Percentiles rank a stretch among this genome's conserved stretches.
Evolutionary conservation across 495 filamentous ascomycete genomes (phyloP).

Genomic region (Trichoderma gamsii): DNA sequence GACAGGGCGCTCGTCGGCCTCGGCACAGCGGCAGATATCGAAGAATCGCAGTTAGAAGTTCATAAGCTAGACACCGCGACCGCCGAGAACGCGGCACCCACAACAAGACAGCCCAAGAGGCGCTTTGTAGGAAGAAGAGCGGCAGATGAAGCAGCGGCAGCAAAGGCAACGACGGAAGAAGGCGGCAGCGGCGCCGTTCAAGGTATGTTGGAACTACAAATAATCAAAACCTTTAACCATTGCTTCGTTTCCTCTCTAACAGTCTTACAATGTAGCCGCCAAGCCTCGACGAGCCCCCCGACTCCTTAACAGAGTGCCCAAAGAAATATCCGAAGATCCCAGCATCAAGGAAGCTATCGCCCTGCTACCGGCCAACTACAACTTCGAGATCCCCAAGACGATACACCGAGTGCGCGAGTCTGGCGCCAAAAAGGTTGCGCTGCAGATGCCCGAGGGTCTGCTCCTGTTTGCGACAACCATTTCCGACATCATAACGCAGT

Average conservation of each 20-base stretch:
- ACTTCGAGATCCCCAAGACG: slow-evolving; percentile 96
- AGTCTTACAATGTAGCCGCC: slow-evolving; percentile 30
- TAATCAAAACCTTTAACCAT: neutral
- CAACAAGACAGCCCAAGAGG: slow-evolving; percentile 60
- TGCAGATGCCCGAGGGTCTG: slow-evolving; percentile 95
- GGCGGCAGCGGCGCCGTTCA: slow-evolving; percentile 63
- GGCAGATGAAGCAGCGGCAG: slow-evolving; percentile 47
- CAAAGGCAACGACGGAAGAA: slow-evolving; percentile 41
- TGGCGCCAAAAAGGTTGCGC: slow-evolving; percentile 69
- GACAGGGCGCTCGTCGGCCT: slow-evolving; percentile 46
- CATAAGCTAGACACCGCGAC: neutral
- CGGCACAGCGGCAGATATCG: slow-evolving; percentile 50
- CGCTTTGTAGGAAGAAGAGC: slow-evolving; percentile 69
- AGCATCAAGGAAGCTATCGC: slow-evolving; percentile 85
- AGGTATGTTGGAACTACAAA: slow-evolving; percentile 32
- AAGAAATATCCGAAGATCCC: slow-evolving; percentile 76
- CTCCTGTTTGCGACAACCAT: slow-evolving; percentile 96
- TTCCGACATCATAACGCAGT: slow-evolving; percentile 90
- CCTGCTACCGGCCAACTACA: slow-evolving; percentile 88
- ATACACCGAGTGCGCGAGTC: slow-evolving; percentile 85
- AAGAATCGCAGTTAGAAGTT: slow-evolving; percentile 20
- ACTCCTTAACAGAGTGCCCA: slow-evolving; percentile 81
- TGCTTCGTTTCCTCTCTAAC: neutral
- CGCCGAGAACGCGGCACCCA: slow-evolving; percentile 32
- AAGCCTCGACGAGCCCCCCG: slow-evolving; percentile 64